Evolutionary conservation across 2,329 filamentous ascomycete genomes (phyloP).

Genomic region (Pseudopyrenochaeta lycopersici): DNA sequence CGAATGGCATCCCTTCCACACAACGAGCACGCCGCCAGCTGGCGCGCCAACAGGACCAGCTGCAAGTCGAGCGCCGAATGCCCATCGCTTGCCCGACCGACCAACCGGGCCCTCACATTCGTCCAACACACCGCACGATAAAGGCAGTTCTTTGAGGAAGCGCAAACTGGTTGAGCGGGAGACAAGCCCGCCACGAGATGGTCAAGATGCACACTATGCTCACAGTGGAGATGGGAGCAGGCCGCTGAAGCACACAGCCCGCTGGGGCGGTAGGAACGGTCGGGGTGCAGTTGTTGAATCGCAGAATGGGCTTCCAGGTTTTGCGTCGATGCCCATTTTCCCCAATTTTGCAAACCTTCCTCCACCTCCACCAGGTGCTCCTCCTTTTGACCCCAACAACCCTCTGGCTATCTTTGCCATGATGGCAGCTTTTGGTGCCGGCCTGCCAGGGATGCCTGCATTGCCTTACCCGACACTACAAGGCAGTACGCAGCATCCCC

Average conservation of each 20-base stretch:
- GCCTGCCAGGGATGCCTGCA: constrained; percentile 50
- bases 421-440: constrained; percentile 58
- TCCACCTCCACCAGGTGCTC: constrained; percentile 55
- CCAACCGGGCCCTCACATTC: constrained; percentile 13
- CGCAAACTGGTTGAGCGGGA: constrained; percentile 66
- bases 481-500: constrained; percentile 15
- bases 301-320: constrained; percentile 13
- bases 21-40: constrained; percentile 29
- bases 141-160: constrained; percentile 57
- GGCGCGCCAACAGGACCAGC: constrained; percentile 37
- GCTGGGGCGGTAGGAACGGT: constrained; percentile 51
- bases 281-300: constrained; percentile 10
- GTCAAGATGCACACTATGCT: constrained; percentile 51
- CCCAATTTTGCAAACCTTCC: constrained; percentile 18
- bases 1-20: constrained; percentile 22
- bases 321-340: constrained; percentile 16
- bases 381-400: constrained; percentile 66
- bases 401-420: constrained; percentile 71
- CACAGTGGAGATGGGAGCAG: constrained; percentile 45
- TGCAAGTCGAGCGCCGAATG: constrained; percentile 13
- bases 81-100: constrained; percentile 20
- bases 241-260: constrained; percentile 65
- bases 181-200: constrained; percentile 53
- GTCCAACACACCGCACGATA: constrained; percentile 13
- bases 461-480: constrained; percentile 48